Evolutionary conservation across 371 early-diverging fungal species (phyloP), one percentile per base, ranked within the genome.

Genomic region (Lichtheimia corymbifera): DNA sequence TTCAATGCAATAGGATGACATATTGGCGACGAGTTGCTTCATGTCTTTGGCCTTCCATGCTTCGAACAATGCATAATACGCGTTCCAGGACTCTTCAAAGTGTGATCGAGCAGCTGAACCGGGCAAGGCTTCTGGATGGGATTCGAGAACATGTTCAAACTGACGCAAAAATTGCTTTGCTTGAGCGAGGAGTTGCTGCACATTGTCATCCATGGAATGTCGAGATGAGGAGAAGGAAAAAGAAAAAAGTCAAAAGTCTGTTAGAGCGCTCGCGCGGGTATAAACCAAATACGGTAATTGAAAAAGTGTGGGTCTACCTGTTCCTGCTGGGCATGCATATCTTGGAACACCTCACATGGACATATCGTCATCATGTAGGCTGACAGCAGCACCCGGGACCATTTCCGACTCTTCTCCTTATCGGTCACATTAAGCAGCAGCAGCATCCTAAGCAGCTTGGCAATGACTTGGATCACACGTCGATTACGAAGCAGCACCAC

Each of bases 31-130:
- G 11, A 92, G 67, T 53, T 86, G 76, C 47, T 78, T 68, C 17
- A 80, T 79, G 67, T 93, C 93, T 41, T 73, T 69, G 28, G 76
- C 64, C 68, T 93, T 93, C 91, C 91, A 91, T 11, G 74, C 67
- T 60, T 90, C 84, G 67, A 91, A 91, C 22, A 81, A 65, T 14
- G 68, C 62, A 64, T 83, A 84, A 68, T 82, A 93, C 4, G 65
- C 66, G 35, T 72, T 69, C 84, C 85, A 92, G 5, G 75, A 70
- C 50, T 74, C 62, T 12, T 74, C 78, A 59, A 80, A 63, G 0
- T 66, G 66, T 42, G 82, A 55, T 51, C 90, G 55, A 0, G 66
- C 58, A 9, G 65, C 30, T 11, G 69, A 65, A 13, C 59, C 56
- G n/a, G 66, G 68, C 18, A 65, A 67, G 7, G 58, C 59, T 6